Evolutionary conservation across 345 rosid species (phyloP).

Genomic region (Eutrema japonicum): DNA sequence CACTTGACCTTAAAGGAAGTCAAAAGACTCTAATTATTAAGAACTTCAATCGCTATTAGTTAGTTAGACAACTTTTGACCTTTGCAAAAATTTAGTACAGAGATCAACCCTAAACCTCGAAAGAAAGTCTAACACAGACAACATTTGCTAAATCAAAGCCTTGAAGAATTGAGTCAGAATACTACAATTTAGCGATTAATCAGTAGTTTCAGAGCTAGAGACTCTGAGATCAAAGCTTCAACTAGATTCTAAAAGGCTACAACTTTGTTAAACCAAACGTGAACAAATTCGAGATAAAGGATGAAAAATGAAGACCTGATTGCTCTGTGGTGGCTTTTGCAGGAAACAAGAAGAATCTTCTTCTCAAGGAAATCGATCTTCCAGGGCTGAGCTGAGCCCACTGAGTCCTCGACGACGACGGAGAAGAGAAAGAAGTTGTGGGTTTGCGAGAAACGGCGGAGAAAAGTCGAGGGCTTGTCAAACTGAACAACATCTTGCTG

Average conservation of each 20-base stretch:
- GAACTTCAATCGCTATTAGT: not conserved
- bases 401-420: slow-evolving; percentile 43
- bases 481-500: slow-evolving; percentile 31
- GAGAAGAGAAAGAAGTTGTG: slow-evolving; percentile 34
- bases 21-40: not conserved
- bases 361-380: slow-evolving; percentile 35
- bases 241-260: not conserved
- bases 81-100: not conserved
- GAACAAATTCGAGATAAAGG: not conserved
- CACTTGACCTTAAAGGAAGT: slow-evolving; percentile 58
- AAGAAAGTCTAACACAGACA: slow-evolving; percentile 6
- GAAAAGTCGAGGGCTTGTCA: slow-evolving; percentile 62
- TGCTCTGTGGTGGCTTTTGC: slow-evolving; percentile 81
- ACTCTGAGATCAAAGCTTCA: not conserved
- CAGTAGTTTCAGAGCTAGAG: not conserved
- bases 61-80: not conserved
- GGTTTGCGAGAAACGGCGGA: slow-evolving; percentile 57
- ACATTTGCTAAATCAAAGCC: not conserved
- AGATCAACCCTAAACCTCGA: not conserved
- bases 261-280: not conserved
- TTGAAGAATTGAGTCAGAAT: not conserved
- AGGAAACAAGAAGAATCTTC: slow-evolving; percentile 54
- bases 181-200: not conserved
- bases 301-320: slow-evolving; percentile 46
- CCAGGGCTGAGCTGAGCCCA: slow-evolving; percentile 41